Conservation (phyloP, 208 protist genomes). For the Herpetomonas tarakana region DNA sequence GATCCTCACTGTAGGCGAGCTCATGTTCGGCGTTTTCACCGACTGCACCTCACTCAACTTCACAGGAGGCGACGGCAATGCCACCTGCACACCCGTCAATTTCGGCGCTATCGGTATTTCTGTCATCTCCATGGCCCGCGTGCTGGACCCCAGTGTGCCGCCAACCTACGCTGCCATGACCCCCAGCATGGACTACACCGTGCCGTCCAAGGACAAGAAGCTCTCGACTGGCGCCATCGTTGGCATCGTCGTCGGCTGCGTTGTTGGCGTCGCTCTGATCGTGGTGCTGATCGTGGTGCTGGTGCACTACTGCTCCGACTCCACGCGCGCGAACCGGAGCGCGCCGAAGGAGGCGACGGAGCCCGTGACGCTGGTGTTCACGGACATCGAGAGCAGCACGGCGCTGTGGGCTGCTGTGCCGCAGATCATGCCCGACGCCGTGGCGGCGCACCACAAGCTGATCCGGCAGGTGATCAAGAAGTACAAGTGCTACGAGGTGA, state of each 20-base stretch:
- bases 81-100: no score
- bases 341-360: slow-evolving; percentile 21
- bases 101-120: slow-evolving; percentile 48
- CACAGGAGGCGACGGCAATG: slow-evolving; percentile 81
- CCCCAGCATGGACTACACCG: slow-evolving; percentile 18
- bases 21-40: no score
- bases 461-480: slow-evolving; percentile 56
- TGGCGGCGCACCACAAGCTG: slow-evolving; percentile 63
- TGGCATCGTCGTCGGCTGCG: slow-evolving; percentile 16
- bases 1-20: no score
- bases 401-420: slow-evolving; percentile 46
- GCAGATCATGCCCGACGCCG: slow-evolving; percentile 55
- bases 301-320: slow-evolving; percentile 7
- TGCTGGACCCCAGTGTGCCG: slow-evolving; percentile 10
- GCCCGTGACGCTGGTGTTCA: slow-evolving; percentile 49
- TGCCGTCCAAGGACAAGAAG: not conserved
- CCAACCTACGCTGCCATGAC: slow-evolving; percentile 6
- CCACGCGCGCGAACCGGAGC: slow-evolving; percentile 24
- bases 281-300: slow-evolving; percentile 8
- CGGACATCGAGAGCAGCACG: slow-evolving; percentile 55
- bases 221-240: slow-evolving; percentile 11
- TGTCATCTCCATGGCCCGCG: slow-evolving; percentile 15
- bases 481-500: slow-evolving; percentile 82
- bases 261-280: slow-evolving; percentile 1
- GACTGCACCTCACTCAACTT: slow-evolving; percentile 65